Percentiles rank a stretch among this genome's conserved stretches.
Evolutionary conservation across 1,139 yeast species (phyloP).

Genomic region (Scheffersomyces cryptocercus): DNA sequence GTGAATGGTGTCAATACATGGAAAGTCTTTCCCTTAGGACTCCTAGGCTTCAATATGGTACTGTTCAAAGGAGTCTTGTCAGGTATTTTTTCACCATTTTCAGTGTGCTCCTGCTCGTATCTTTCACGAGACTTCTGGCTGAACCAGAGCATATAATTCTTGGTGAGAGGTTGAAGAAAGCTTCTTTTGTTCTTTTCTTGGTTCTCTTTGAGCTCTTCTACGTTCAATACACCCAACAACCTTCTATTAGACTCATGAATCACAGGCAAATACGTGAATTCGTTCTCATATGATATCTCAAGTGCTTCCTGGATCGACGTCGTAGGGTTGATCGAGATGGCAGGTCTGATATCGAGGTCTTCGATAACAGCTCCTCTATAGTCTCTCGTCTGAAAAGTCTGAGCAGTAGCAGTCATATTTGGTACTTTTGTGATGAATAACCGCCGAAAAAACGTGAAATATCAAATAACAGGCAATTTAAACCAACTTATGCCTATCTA

Average conservation of each 20-base stretch:
- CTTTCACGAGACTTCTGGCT: slow-evolving; percentile 36
- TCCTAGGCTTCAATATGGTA: slow-evolving; percentile 30
- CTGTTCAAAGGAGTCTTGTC: slow-evolving; percentile 27
- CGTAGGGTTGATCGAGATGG: slow-evolving; percentile 55
- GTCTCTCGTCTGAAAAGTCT: slow-evolving; percentile 35
- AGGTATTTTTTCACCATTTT: slow-evolving; percentile 9
- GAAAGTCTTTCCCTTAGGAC: slow-evolving; percentile 31
- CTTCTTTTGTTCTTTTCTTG: slow-evolving; percentile 23
- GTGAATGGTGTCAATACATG: slow-evolving; percentile 56
- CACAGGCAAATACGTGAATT: slow-evolving; percentile 60
- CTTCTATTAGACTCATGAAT: slow-evolving; percentile 51
- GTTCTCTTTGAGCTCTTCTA: slow-evolving; percentile 41
- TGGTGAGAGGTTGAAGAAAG: slow-evolving; percentile 31
- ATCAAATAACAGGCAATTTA: too few relatives aligned
- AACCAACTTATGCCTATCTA: too few relatives aligned
- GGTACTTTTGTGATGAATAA: too few relatives aligned
- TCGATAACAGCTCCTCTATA: slow-evolving; percentile 60
- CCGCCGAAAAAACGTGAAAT: too few relatives aligned
- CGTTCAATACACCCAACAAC: slow-evolving; percentile 57
- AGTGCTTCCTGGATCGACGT: slow-evolving; percentile 51
- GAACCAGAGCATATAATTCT: slow-evolving; percentile 48
- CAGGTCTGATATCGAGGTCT: slow-evolving; percentile 63
- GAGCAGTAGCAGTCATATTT: neutral
- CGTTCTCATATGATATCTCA: slow-evolving; percentile 55
- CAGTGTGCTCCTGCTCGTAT: slow-evolving; percentile 23